Evolutionary conservation across 2,329 filamentous ascomycete genomes (phyloP), one percentile per base, ranked within the genome.

Genomic region (Colletotrichum paranaense): DNA sequence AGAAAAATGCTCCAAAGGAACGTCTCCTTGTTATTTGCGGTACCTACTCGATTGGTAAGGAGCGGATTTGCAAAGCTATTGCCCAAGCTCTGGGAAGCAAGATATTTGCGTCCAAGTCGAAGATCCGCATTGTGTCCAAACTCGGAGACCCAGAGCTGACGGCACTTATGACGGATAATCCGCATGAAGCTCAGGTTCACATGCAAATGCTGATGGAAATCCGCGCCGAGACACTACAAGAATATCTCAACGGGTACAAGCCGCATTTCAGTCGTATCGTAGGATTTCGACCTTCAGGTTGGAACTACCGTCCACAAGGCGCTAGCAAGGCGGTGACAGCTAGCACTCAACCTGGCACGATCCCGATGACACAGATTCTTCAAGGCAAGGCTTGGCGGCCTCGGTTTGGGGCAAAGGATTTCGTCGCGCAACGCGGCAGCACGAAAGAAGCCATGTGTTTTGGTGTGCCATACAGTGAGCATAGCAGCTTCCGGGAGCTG

Each of bases 191-290:
- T 0, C 96, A 98, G 82, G 95, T 99, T 0, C 97, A 99, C 83
- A 98, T 99, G 95, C 97, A 98, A 78, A 95, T 94, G 78, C 88
- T 99, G 11, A 97, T 97, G 88, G 96, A 98, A 82, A 95, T 99
- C 76, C 92, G 95, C 30, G 92, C 95, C 42, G 95, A 98, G 76
- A 98, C 96, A 0, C 88, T 99, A 1, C 92, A 94, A 76, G 95
- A 98, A 74, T 99, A 99, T 78, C 89, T 98, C 6, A 90, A 92
- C 77, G 88, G 90, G 46, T 94, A 95, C 84, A 93, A 92, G 75
- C 92, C 93, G 7, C 92, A 94, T 77, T 99, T 98, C 81, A 91
- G 91, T 16, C 92, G 94, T 65, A 91, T 98, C 58, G 93, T 98
- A 22, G 97, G 95, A 5, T 97, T 99, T 82, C 90, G 95, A 0